Evolutionary conservation across 257 asterid species (phyloP).

Genomic region (Nemophila menziesii): DNA sequence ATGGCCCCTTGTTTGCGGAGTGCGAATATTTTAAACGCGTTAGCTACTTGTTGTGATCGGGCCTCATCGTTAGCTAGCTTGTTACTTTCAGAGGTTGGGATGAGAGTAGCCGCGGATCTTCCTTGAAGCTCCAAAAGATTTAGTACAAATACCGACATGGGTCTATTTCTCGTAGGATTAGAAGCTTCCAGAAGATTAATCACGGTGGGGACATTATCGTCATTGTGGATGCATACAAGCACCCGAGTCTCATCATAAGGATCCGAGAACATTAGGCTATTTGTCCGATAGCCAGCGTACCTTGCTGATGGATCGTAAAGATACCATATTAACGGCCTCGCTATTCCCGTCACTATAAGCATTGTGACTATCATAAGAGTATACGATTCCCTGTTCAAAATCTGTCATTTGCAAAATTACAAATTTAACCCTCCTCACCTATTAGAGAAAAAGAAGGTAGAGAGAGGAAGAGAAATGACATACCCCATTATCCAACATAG

Average conservation of each 20-base stretch:
- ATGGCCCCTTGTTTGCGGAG: conserved; percentile 13
- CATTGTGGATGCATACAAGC: conserved; percentile 34
- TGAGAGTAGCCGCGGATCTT: conserved; percentile 36
- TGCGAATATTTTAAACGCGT: conserved; percentile 31
- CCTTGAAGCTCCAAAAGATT: conserved; percentile 53
- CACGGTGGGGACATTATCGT: conserved; percentile 36
- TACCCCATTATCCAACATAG: conserved; percentile 37
- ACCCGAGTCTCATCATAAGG: conserved; percentile 34
- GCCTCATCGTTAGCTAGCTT: conserved; percentile 22
- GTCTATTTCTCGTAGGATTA: conserved; percentile 19
- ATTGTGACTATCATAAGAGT: conserved; percentile 33
- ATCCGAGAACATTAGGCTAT: conserved; percentile 23
- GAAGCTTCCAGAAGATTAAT: conserved; percentile 42
- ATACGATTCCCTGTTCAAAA: conserved; percentile 30
- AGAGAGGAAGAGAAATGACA: neutral
- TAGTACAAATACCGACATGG: conserved; percentile 30
- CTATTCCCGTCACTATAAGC: conserved; percentile 40
- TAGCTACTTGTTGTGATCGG: conserved; percentile 29
- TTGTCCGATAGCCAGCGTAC: conserved; percentile 22
- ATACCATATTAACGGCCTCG: conserved; percentile 28
- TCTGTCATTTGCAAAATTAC: conserved; percentile 24
- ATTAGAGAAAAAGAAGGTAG: neutral
- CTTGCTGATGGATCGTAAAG: conserved; percentile 51
- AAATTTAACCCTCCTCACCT: too few relatives aligned
- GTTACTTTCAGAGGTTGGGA: conserved; percentile 10